phyloP scores from a whole-genome alignment of 2,329 filamentous ascomycete species.

The Verticillium isaacii region DNA sequence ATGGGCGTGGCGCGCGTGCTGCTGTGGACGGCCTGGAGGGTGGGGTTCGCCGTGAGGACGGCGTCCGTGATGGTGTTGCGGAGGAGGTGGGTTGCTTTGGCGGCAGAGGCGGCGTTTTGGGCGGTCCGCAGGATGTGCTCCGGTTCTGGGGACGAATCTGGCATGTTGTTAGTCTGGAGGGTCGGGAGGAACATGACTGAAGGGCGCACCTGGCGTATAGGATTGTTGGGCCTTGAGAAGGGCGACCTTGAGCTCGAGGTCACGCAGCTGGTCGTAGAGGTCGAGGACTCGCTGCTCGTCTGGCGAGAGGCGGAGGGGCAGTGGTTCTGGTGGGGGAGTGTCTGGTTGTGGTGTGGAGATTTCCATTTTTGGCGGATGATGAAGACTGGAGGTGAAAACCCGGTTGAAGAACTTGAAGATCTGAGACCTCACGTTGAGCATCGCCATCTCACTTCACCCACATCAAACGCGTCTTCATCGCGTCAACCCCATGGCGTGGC shows the following conservation, averaged over 20 bases:
- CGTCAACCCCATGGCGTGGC: not conserved
- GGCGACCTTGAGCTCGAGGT: conserved; percentile 67
- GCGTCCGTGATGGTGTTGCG: conserved; percentile 65
- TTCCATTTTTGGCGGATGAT: conserved; percentile 16
- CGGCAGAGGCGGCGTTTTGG: conserved; percentile 63
- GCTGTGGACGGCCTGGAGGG: conserved; percentile 71
- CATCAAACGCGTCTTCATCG: not conserved
- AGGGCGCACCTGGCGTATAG: conserved; percentile 26
- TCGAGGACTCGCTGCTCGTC: conserved; percentile 62
- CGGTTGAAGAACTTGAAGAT: not conserved
- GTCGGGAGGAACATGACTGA: too few species aligned
- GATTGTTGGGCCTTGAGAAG: conserved; percentile 51
- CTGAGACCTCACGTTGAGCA: conserved; percentile 1
- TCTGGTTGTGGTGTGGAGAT: conserved; percentile 4
- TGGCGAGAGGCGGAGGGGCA: conserved; percentile 53
- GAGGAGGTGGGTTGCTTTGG: conserved; percentile 64
- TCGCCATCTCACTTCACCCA: conserved; percentile 1
- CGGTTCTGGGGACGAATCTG: conserved; percentile 3
- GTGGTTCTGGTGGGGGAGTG: conserved; percentile 24
- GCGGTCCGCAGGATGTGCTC: conserved; percentile 39
- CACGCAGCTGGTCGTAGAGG: conserved; percentile 67
- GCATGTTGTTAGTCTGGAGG: not conserved
- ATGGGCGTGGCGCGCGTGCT: conserved; percentile 58
- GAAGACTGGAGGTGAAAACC: conserved; percentile 6
- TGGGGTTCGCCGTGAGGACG: conserved; percentile 68